phyloP scores from a whole-genome alignment of 345 rosid species.

The Ceriops decandra region DNA sequence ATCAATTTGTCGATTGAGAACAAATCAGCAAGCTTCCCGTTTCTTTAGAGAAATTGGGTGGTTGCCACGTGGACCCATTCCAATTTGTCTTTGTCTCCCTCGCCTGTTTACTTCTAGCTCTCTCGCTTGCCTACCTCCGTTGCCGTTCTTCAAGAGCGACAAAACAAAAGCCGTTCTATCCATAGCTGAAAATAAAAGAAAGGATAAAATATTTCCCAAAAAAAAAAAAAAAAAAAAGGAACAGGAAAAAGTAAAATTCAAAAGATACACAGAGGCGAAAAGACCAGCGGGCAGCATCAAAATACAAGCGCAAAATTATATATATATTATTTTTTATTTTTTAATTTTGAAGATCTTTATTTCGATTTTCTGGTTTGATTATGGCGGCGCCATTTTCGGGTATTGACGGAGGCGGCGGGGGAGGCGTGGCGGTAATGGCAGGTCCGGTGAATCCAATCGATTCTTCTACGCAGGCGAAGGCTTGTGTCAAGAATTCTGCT shows the following conservation, averaged over 20 bases:
- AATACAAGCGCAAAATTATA: background rate
- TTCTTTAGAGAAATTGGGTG: too few relatives aligned
- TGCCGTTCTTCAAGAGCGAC: too few relatives aligned
- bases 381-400: constrained; percentile 61
- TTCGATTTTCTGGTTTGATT: background rate
- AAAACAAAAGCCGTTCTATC: too few relatives aligned
- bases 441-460: constrained; percentile 49
- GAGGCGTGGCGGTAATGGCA: constrained; percentile 59
- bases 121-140: too few relatives aligned
- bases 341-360: background rate
- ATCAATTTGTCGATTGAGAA: too few relatives aligned
- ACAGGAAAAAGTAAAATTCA: too few relatives aligned
- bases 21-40: too few relatives aligned
- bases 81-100: background rate
- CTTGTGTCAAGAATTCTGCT: constrained; percentile 45
- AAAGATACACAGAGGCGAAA: too few relatives aligned
- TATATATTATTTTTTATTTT: background rate
- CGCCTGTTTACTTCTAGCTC: background rate
- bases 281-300: too few relatives aligned
- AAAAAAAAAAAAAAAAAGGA: too few relatives aligned
- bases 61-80: constrained; percentile 9
- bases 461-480: constrained; percentile 39
- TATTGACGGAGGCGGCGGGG: constrained; percentile 41
- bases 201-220: too few relatives aligned
- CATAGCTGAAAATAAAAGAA: too few relatives aligned